Percentiles rank a stretch among this genome's conserved stretches.
phyloP scores from a whole-genome alignment of 345 rosid species.

The Corchorus capsularis region DNA sequence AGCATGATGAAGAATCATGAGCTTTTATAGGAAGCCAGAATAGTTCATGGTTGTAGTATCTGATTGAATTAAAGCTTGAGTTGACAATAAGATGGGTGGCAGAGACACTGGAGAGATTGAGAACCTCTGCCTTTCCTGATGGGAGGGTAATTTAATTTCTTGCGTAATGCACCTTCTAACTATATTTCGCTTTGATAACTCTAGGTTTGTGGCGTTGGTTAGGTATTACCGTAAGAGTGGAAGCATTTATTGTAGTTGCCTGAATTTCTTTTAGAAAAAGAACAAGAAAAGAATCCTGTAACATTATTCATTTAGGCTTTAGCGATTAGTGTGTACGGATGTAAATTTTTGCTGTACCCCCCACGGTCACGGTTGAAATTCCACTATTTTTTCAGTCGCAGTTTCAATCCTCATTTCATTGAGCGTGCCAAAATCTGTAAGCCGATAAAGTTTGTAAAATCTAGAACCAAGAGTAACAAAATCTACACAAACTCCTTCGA shows the following conservation, averaged over 20 bases:
- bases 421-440: too few species aligned
- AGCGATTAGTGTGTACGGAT: conserved; percentile 12
- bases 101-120: conserved; percentile 3
- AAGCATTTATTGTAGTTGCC: conserved; percentile 25
- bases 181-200: background rate
- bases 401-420: too few species aligned
- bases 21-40: conserved; percentile 11
- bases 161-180: conserved; percentile 17
- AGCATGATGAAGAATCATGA: conserved; percentile 22
- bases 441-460: too few species aligned
- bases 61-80: background rate
- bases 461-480: too few species aligned
- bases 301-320: conserved; percentile 28
- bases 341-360: background rate
- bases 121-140: conserved; percentile 19
- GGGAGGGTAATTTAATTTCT: conserved; percentile 22
- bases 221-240: conserved; percentile 28
- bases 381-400: too few species aligned
- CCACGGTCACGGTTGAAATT: too few species aligned
- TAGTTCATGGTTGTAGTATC: background rate
- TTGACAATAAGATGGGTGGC: conserved; percentile 18
- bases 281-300: conserved; percentile 20
- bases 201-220: conserved; percentile 25
- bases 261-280: conserved; percentile 15
- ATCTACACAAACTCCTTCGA: too few species aligned